Base-by-base conservation (phyloP, 2,329 filamentous ascomycete species). In the Penicillium sclerotiorum region DNA sequence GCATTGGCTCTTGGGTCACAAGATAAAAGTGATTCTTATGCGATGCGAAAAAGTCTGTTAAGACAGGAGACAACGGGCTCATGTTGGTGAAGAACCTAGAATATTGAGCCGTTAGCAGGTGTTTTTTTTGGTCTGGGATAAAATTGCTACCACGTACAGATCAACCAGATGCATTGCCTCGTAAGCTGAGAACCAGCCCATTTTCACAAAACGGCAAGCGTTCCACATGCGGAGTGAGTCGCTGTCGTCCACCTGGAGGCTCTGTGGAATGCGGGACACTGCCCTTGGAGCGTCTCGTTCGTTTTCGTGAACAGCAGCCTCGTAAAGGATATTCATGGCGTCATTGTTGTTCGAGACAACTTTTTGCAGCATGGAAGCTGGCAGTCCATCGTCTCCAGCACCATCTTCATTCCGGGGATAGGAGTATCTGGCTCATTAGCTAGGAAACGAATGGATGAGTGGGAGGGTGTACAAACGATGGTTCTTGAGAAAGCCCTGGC, bases 281-380 rank as follows among this genome's bases (percentile, higher is more conserved):
- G 5, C n/a, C 8, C 18, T 15, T 18, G n/a, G n/a, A 5, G 8
- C n/a, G 9, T 17, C 18, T 35, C n/a, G 32, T 17, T 35, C 66
- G 38, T 69, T 69, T 3, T 65, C 57, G 22, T 27, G 48, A 35
- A 52, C 45, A 8, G 73, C 75, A 8, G 77, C 76, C 45, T 78
- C 74, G 49, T 79, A 80, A 0, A 80, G 62, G 5, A 80, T 61
- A 42, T 76, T 74, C 45, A 80, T 58, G 2, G 77, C 77, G 63
- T 80, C 77, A 33, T 76, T 79, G 2, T 75, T 74, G 37, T 72
- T 79, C 0, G 77, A 78, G 1, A 80, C 77, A 4, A 80, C 73
- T 15, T 73, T 77, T 39, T 73, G 64, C 64, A 79, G 73, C 17
- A 78, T 71, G 0, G 72, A 73, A 44, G 70, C 64, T 12, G 68